These are phyloP conservation scores for Sarocladiaceae sp. DNA, from an alignment of 2,329 filamentous ascomycete genomes.

Conservation along the genomic window DNA sequence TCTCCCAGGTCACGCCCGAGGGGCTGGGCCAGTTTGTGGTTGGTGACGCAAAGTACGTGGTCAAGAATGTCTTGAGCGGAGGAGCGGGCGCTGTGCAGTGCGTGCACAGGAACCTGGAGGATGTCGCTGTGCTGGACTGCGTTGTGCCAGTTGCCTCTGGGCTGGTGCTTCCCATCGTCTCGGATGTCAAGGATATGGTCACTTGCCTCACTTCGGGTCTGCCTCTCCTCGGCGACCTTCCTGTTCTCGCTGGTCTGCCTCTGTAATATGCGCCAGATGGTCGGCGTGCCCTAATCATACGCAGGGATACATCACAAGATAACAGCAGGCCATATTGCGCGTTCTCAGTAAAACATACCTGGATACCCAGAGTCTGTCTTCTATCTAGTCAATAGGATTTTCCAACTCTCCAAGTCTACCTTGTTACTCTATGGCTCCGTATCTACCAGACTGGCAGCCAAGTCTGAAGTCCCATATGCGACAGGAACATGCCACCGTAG, in stretches of 20 bases:
- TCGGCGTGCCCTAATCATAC: too few relatives aligned
- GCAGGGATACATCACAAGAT: too few relatives aligned
- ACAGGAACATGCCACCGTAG: too few relatives aligned
- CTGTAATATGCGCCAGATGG: slow-evolving; percentile 3
- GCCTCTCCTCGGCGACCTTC: slow-evolving; percentile 8
- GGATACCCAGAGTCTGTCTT: too few relatives aligned
- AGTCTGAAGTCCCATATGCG: too few relatives aligned
- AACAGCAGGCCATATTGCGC: too few relatives aligned
- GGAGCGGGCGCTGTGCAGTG: neutral
- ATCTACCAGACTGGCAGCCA: too few relatives aligned
- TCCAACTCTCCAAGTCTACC: too few relatives aligned
- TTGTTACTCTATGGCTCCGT: too few relatives aligned
- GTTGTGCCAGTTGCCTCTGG: slow-evolving; percentile 2
- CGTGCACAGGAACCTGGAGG: slow-evolving; percentile 4
- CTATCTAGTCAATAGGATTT: too few relatives aligned
- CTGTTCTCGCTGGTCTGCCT: slow-evolving; percentile 2
- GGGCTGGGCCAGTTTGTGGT: slow-evolving; percentile 8
- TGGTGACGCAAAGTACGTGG: slow-evolving; percentile 1
- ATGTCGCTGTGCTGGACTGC: slow-evolving; percentile 8
- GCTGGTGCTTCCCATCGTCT: neutral
- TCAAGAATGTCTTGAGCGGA: neutral
- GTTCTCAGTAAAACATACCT: too few relatives aligned
- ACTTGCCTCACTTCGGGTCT: slow-evolving; percentile 10
- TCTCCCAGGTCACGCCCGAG: slow-evolving; percentile 5
- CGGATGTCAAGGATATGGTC: slow-evolving; percentile 3